phyloP scores from a whole-genome alignment of 441 rosid genomes.

The Viola pubescens region DNA sequence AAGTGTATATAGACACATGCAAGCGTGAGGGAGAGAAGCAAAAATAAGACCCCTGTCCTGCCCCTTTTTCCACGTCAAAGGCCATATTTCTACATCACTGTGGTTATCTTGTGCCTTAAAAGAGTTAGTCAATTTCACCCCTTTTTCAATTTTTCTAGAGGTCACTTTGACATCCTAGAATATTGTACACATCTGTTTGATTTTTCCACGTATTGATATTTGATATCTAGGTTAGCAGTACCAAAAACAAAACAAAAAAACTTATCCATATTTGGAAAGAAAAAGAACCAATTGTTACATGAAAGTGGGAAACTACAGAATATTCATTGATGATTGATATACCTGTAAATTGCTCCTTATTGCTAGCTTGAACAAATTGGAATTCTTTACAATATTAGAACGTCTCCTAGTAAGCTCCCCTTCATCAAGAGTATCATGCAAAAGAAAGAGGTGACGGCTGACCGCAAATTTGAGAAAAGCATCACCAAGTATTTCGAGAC shows the following conservation, averaged over 20 bases:
- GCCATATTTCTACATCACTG: background rate
- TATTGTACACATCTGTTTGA: background rate
- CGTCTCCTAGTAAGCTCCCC: slow-evolving; percentile 83
- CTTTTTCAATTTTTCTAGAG: background rate
- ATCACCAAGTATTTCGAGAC: slow-evolving; percentile 92
- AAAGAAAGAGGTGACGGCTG: slow-evolving; percentile 74
- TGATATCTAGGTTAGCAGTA: background rate
- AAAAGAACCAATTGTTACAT: background rate
- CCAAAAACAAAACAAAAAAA: background rate
- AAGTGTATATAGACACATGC: background rate
- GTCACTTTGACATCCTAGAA: background rate
- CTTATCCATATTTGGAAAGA: no score
- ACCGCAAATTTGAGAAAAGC: slow-evolving; percentile 91
- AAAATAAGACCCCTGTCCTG: background rate
- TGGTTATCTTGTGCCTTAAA: background rate
- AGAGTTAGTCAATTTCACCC: background rate
- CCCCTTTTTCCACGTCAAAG: background rate
- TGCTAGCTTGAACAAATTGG: slow-evolving; percentile 69
- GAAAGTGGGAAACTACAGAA: background rate
- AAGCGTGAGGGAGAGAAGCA: background rate
- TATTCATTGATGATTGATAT: background rate
- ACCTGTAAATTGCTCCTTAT: slow-evolving; percentile 70
- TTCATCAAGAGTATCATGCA: slow-evolving; percentile 71
- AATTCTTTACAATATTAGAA: slow-evolving; percentile 75
- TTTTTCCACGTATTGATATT: background rate